Conservation (phyloP, 148 eudicot species). For the Cornus suecica region DNA sequence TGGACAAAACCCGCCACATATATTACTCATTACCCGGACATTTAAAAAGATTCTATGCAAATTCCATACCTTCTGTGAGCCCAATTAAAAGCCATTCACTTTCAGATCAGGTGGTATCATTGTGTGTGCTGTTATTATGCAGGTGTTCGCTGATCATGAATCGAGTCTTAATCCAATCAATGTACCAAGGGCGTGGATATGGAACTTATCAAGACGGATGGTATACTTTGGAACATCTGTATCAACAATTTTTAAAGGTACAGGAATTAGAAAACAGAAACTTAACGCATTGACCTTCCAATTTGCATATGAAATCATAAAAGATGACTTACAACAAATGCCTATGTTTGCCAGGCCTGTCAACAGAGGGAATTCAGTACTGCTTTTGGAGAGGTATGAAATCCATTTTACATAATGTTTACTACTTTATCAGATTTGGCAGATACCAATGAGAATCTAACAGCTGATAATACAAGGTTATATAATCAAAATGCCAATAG, state of each 20-base stretch:
- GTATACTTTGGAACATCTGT: constrained; percentile 71
- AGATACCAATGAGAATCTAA: background rate
- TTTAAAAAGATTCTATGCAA: background rate
- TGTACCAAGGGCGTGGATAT: constrained; percentile 55
- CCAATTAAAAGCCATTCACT: background rate
- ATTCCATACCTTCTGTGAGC: background rate
- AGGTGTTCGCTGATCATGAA: constrained; percentile 76
- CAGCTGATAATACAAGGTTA: background rate
- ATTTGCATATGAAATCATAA: background rate
- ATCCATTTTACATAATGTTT: background rate
- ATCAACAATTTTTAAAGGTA: constrained; percentile 63
- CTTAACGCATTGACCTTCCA: background rate
- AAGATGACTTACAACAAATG: constrained; percentile 7
- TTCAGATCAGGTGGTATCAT: background rate
- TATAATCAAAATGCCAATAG: background rate
- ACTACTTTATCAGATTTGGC: background rate
- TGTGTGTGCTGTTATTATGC: constrained; percentile 5
- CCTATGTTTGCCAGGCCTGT: constrained; percentile 37
- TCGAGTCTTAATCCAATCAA: constrained; percentile 65
- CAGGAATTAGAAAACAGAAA: background rate
- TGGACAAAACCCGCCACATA: background rate
- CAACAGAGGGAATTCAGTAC: constrained; percentile 49
- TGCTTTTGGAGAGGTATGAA: constrained; percentile 71
- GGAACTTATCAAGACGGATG: constrained; percentile 58
- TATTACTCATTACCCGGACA: background rate